Evolutionary conservation across 345 rosid species (phyloP).

Genomic region (Fremontodendron californicum): DNA sequence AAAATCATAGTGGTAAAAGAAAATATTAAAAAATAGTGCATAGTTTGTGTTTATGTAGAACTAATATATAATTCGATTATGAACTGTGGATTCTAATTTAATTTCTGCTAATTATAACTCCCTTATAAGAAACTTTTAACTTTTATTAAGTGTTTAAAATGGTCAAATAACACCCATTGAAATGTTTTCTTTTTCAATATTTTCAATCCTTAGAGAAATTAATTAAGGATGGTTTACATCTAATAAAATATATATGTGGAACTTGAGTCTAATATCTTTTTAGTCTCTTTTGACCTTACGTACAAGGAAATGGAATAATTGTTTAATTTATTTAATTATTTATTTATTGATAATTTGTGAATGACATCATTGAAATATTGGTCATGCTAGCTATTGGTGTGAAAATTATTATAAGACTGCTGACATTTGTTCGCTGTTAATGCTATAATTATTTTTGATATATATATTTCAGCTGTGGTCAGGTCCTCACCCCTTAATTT

Average conservation of each 20-base stretch:
- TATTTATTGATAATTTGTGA: neutral
- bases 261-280: neutral
- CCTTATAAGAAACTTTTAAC: neutral
- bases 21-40: no score
- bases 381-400: neutral
- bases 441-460: neutral
- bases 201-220: no score
- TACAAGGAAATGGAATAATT: neutral
- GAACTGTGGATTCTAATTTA: no score
- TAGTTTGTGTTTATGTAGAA: no score
- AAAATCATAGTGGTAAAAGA: no score
- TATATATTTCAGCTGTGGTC: no score
- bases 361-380: constrained; percentile 1
- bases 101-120: no score
- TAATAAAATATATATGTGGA: neutral
- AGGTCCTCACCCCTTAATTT: neutral
- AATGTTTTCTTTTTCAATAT: neutral
- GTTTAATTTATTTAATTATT: no score
- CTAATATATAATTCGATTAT: no score
- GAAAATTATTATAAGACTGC: neutral
- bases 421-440: neutral
- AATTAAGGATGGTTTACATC: no score
- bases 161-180: neutral
- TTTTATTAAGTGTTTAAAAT: neutral
- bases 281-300: neutral